Evolutionary conservation across 768 basidiomycete species (phyloP).

Genomic region (Suillus subaureus): DNA sequence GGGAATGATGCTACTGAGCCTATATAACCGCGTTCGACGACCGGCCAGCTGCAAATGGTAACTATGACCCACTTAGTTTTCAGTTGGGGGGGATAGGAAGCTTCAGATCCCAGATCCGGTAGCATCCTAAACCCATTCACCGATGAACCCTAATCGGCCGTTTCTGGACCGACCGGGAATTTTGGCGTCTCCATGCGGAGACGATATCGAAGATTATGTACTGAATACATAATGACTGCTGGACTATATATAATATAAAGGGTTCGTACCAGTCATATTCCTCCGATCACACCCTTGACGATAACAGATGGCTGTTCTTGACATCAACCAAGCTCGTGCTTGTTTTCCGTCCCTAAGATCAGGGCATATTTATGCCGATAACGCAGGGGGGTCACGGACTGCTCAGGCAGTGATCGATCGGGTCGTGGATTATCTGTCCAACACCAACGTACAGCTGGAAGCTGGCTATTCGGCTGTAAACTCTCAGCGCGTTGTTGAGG

Average conservation of each 20-base stretch:
- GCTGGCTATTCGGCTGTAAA: slow-evolving; percentile 66
- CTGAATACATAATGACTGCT: background rate
- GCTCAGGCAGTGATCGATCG: slow-evolving; percentile 55
- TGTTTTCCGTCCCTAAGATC: slow-evolving; percentile 63
- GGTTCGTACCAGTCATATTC: background rate
- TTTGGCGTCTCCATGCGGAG: background rate
- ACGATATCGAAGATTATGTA: background rate
- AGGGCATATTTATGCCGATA: slow-evolving; percentile 72
- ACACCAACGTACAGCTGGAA: slow-evolving; percentile 74
- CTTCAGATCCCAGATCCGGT: background rate
- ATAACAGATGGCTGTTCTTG: slow-evolving; percentile 33
- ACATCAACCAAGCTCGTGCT: slow-evolving; percentile 54
- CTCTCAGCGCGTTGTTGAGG: slow-evolving; percentile 53
- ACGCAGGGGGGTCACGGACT: slow-evolving; percentile 75
- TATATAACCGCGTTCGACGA: background rate
- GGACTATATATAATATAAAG: slow-evolving; percentile 1
- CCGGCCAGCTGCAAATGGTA: background rate
- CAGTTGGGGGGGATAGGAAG: background rate
- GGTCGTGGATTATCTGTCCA: slow-evolving; percentile 66
- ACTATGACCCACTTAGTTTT: background rate
- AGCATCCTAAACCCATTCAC: background rate
- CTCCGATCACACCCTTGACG: background rate
- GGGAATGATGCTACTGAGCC: background rate
- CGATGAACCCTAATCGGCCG: background rate
- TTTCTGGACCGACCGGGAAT: background rate